Percentiles rank a stretch among this genome's conserved stretches.
phyloP scores from a whole-genome alignment of 768 basidiomycete genomes.

The Mycena kentingensis region DNA sequence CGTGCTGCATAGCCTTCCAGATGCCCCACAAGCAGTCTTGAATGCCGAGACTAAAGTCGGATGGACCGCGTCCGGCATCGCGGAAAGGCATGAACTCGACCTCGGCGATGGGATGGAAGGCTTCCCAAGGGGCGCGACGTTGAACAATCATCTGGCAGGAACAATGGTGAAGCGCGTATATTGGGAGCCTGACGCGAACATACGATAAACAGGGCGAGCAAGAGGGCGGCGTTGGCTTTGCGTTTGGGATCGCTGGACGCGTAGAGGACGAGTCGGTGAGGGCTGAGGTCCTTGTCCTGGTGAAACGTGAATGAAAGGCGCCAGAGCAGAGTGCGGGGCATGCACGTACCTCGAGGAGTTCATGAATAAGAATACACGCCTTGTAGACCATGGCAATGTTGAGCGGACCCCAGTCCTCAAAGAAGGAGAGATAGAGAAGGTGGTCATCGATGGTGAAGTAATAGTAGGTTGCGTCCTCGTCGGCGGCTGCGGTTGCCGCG shows the following conservation, averaged over 20 bases:
- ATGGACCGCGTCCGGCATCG: conserved; percentile 90
- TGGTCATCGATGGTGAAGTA: conserved; percentile 95
- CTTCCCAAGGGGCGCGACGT: conserved; percentile 88
- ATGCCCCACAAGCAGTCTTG: conserved; percentile 90
- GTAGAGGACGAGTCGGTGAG: conserved; percentile 84
- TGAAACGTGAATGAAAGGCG: conserved; percentile 42
- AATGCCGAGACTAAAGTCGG: conserved; percentile 91
- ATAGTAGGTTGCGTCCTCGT: conserved; percentile 77
- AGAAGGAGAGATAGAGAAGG: conserved; percentile 90
- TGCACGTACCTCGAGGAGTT: conserved; percentile 70
- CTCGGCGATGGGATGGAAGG: conserved; percentile 91
- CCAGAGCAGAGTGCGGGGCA: conserved; percentile 27
- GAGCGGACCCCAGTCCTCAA: conserved; percentile 91
- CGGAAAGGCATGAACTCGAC: conserved; percentile 94
- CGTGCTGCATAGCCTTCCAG: conserved; percentile 90
- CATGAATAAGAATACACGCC: conserved; percentile 88
- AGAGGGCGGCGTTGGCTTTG: conserved; percentile 93
- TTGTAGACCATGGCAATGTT: conserved; percentile 94
- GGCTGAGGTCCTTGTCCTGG: conserved; percentile 73
- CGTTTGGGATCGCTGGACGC: conserved; percentile 80
- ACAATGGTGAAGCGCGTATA: conserved; percentile 19
- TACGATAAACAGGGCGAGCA: conserved; percentile 92
- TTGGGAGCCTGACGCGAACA: conserved; percentile 34
- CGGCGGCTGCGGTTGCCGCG: conserved; percentile 65
- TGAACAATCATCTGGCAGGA: conserved; percentile 83